Evolutionary conservation across 495 filamentous ascomycete species (phyloP).

Genomic region (Tuber aestivum): DNA sequence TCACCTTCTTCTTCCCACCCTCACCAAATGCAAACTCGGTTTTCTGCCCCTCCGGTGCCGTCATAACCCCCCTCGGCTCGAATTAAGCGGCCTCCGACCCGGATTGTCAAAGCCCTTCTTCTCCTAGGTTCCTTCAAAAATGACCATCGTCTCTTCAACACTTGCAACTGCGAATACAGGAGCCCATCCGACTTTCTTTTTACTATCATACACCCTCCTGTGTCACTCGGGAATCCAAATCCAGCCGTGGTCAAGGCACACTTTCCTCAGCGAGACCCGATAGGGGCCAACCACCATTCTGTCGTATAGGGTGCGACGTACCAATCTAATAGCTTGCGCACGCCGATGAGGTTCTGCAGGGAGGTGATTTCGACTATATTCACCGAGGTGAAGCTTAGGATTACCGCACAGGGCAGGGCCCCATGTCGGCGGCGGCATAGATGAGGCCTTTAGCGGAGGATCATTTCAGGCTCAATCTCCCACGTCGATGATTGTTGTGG

Average conservation of each 20-base stretch:
- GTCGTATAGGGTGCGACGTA: slow-evolving; percentile 80
- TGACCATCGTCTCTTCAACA: slow-evolving; percentile 65
- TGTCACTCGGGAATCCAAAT: slow-evolving; percentile 73
- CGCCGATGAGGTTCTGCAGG: slow-evolving; percentile 90
- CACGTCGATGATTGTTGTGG: slow-evolving; percentile 53
- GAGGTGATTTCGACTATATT: slow-evolving; percentile 96
- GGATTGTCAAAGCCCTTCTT: slow-evolving; percentile 26
- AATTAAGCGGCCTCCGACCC: slow-evolving; percentile 11
- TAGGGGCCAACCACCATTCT: slow-evolving; percentile 92
- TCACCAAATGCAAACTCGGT: too few relatives aligned
- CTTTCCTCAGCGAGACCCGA: slow-evolving; percentile 97
- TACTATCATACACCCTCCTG: slow-evolving; percentile 44
- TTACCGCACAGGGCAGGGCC: slow-evolving; percentile 80
- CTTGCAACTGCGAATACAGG: slow-evolving; percentile 95
- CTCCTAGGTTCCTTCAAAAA: slow-evolving; percentile 49
- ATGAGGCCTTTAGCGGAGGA: slow-evolving; percentile 58
- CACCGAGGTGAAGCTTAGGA: slow-evolving; percentile 91
- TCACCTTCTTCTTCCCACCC: too few relatives aligned
- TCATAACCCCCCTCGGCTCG: background rate
- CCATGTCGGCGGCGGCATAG: slow-evolving; percentile 48
- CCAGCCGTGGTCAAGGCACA: slow-evolving; percentile 85
- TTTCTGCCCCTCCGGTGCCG: too few relatives aligned
- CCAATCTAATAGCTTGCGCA: slow-evolving; percentile 91
- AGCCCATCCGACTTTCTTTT: slow-evolving; percentile 67
- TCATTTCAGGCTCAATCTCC: slow-evolving; percentile 98